Percentiles rank a stretch among this genome's conserved stretches.
Conservation (phyloP, 768 basidiomycete genomes). For the Lepiota brunneoincarnata region DNA sequence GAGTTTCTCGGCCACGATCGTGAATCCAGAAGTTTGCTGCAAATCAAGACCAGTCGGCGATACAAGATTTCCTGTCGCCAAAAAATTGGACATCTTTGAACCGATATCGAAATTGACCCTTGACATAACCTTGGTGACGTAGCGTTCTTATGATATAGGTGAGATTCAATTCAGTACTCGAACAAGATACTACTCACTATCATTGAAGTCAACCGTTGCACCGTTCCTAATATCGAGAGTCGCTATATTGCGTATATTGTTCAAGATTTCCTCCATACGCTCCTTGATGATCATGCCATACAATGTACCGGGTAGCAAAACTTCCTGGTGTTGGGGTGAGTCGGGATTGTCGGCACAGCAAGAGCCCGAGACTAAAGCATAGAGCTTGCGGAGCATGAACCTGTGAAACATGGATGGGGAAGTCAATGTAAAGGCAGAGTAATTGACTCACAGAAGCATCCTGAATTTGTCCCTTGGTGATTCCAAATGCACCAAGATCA, state of each 20-base stretch:
- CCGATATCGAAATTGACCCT: constrained; percentile 93
- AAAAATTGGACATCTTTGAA: constrained; percentile 84
- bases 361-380: constrained; percentile 82
- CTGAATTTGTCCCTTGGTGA: constrained; percentile 91
- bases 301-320: constrained; percentile 86
- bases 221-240: constrained; percentile 70
- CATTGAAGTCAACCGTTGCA: constrained; percentile 83
- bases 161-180: background rate
- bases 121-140: constrained; percentile 70
- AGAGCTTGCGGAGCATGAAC: constrained; percentile 97
- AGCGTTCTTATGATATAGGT: constrained; percentile 53
- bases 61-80: constrained; percentile 94
- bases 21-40: constrained; percentile 98
- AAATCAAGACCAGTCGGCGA: constrained; percentile 95
- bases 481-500: constrained; percentile 88
- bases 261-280: constrained; percentile 86
- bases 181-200: constrained; percentile 53
- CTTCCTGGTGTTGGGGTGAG: constrained; percentile 98
- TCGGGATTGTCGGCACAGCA: constrained; percentile 97
- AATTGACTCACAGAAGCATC: constrained; percentile 76
- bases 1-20: constrained; percentile 97
- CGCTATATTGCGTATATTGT: constrained; percentile 68
- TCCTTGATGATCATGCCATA: constrained; percentile 99
- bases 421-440: background rate
- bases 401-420: constrained; percentile 36